These are phyloP conservation scores for Mucor saturninus DNA, from an alignment of 371 early-diverging fungal genomes.

Conservation along the genomic window DNA sequence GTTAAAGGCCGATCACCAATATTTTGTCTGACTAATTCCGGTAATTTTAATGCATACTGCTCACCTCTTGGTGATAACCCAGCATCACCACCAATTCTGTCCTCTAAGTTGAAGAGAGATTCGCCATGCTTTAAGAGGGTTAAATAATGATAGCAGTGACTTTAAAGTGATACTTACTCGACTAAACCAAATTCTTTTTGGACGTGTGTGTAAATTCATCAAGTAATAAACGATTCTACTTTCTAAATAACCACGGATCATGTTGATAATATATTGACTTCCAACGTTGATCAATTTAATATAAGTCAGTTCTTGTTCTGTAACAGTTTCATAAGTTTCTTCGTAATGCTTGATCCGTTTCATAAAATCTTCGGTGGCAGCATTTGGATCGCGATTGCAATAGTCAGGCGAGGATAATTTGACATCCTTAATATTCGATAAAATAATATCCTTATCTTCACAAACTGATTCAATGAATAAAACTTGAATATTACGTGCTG, in stretches of 20 bases:
- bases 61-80: constrained; percentile 86
- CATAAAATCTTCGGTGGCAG: constrained; percentile 87
- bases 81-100: constrained; percentile 96
- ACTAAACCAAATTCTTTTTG: constrained; percentile 91
- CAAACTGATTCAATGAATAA: constrained; percentile 96
- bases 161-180: constrained; percentile 32
- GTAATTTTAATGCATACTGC: constrained; percentile 84
- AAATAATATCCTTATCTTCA: constrained; percentile 81
- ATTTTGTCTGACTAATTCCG: constrained; percentile 74
- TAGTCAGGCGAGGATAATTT: constrained; percentile 95
- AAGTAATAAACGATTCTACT: constrained; percentile 94
- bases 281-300: constrained; percentile 95
- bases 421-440: constrained; percentile 91
- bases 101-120: constrained; percentile 83
- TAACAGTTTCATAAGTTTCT: constrained; percentile 85
- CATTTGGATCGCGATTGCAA: constrained; percentile 69
- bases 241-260: constrained; percentile 91
- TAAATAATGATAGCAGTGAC: background rate
- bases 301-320: constrained; percentile 78
- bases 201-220: constrained; percentile 96
- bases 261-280: constrained; percentile 83
- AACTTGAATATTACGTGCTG: constrained; percentile 76
- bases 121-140: constrained; percentile 80
- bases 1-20: constrained; percentile 77
- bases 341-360: constrained; percentile 91